Evolutionary conservation across 2,329 filamentous ascomycete species (phyloP), one percentile per base, ranked within the genome.

Genomic region (Colletotrichum sp.): DNA sequence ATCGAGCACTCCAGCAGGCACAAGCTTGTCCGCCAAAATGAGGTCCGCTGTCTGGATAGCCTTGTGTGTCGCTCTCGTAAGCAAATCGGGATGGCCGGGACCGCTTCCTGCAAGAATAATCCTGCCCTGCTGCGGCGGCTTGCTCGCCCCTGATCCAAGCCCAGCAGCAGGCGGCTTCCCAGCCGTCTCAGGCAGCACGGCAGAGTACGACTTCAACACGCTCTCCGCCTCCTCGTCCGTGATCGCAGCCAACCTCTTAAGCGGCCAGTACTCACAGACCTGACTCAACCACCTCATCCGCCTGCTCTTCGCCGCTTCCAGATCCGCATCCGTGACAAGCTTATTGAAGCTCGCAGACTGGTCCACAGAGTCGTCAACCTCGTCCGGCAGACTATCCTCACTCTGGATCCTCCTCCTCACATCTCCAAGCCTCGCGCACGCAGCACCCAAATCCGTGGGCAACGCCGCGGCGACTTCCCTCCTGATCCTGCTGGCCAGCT

Each of bases 181-280:
- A 7, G 55, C n/a, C 13, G 32, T 43, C 3, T 65, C 68, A 8
- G 72, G 15, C 18, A 39, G 18, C 26, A 32, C 32, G 12, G 78
- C 81, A 7, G 89, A 86, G 81, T 98, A 98, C 4, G 94, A 92
- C 77, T 90, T 87, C n/a, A 99, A 89, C 1, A 99, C 92, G 15
- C 86, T 84, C 18, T 95, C 92, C 8, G 98, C 92, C 79, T 99
- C 96, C 10, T 90, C 90, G 80, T 98, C 95, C 5, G 91, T 93
- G 78, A 99, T 93, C 55, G 90, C 89, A 9, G 96, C 95, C 2
- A 99, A 90, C 21, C 94, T 92, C 78, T 93, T 93, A 30, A 99
- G 89, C 2, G 97, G 96, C 97, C 97, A 99, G 86, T 99, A 99
- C 87, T 99, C 97, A 89, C 97, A 99, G 68, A 99, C 95, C 83